A percentile compares a stretch with the other conserved stretches of the same genome.
Conservation (phyloP, 768 basidiomycete genomes). For the Lactarius sp. region DNA sequence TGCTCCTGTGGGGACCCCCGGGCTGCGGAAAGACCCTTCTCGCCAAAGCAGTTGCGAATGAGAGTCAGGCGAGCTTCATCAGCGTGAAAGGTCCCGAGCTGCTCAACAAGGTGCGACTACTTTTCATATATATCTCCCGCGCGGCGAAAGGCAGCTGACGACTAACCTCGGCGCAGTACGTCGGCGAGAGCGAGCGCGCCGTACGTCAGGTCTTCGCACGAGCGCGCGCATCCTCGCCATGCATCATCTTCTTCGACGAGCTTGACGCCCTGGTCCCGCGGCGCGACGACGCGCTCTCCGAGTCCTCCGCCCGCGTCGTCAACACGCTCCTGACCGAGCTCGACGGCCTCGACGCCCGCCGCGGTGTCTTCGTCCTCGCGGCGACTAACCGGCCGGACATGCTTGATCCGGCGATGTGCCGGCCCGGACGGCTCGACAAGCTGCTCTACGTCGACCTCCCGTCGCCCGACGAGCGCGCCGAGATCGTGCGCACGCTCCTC, state of each 20-base stretch:
- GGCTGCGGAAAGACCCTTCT: slow-evolving; percentile 97
- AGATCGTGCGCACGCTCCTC: slow-evolving; percentile 76
- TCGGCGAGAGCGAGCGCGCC: slow-evolving; percentile 94
- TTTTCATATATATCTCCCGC: neutral
- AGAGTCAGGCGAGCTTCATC: slow-evolving; percentile 93
- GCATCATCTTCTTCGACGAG: slow-evolving; percentile 95
- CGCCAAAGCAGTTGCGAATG: slow-evolving; percentile 98
- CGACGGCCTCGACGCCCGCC: slow-evolving; percentile 83
- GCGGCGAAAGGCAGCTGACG: neutral
- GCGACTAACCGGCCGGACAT: slow-evolving; percentile 96
- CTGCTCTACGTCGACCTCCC: slow-evolving; percentile 91
- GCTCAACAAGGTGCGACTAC: slow-evolving; percentile 74
- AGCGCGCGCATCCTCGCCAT: slow-evolving; percentile 89
- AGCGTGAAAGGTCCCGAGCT: slow-evolving; percentile 97
- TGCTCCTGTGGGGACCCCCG: slow-evolving; percentile 97
- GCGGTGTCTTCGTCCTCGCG: slow-evolving; percentile 87
- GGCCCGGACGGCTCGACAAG: slow-evolving; percentile 94
- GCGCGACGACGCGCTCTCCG: slow-evolving; percentile 81
- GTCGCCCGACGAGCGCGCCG: slow-evolving; percentile 61
- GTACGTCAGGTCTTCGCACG: slow-evolving; percentile 93
- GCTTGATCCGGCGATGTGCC: slow-evolving; percentile 97
- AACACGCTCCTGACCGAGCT: slow-evolving; percentile 93
- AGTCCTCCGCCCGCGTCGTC: slow-evolving; percentile 89
- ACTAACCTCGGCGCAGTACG: slow-evolving; percentile 59
- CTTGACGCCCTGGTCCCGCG: slow-evolving; percentile 88